phyloP scores from a whole-genome alignment of 2,329 filamentous ascomycete species.

The Pseudocercospora fijiensis region DNA sequence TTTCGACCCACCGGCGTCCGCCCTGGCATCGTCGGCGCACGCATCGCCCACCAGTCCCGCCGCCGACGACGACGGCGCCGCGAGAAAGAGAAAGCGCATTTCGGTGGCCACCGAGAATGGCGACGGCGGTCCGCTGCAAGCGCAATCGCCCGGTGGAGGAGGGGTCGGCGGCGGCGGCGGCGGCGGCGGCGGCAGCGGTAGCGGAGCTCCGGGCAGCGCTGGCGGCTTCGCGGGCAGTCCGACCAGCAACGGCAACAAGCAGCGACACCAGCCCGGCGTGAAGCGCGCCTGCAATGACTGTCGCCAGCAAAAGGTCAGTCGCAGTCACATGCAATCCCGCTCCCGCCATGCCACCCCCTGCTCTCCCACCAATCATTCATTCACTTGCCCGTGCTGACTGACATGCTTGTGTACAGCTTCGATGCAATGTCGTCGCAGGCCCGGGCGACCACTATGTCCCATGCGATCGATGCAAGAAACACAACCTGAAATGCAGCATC shows the following conservation, averaged over 20 bases:
- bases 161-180: constrained; percentile 20
- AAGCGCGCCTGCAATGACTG: constrained; percentile 83
- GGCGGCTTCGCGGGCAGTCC: constrained; percentile 25
- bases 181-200: constrained; percentile 18
- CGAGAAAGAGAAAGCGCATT: constrained; percentile 28
- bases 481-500: constrained; percentile 81
- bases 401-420: constrained; percentile 54
- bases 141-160: constrained; percentile 7
- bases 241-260: constrained; percentile 25
- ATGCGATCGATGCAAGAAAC: constrained; percentile 74
- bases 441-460: constrained; percentile 62
- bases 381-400: constrained; percentile 3
- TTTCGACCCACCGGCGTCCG: constrained; percentile 27
- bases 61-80: constrained; percentile 13
- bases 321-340: neutral
- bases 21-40: constrained; percentile 23
- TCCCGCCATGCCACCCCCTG: neutral
- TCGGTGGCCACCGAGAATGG: constrained; percentile 18
- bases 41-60: constrained; percentile 19
- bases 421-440: constrained; percentile 80
- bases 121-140: neutral
- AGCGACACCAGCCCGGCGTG: constrained; percentile 50
- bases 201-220: constrained; percentile 22
- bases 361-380: neutral
- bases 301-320: constrained; percentile 74